These are phyloP conservation scores for Cenococcum geophilum DNA, from an alignment of 495 filamentous ascomycete species.

Conservation along the genomic window DNA sequence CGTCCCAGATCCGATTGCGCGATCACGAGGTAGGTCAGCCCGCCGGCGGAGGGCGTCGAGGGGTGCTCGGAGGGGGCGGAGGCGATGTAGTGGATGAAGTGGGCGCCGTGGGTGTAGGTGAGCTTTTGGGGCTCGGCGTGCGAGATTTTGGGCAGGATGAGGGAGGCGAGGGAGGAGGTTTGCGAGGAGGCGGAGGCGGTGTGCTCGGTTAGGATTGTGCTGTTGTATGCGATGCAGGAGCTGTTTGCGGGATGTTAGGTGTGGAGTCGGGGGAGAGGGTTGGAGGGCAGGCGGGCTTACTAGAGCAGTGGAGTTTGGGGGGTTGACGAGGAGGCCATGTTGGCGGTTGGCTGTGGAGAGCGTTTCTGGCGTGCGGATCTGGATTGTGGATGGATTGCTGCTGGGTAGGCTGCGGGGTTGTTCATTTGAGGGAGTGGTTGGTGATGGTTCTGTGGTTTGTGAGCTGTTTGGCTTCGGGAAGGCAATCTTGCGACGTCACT, in stretches of 20 bases:
- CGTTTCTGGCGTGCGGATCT: too few species aligned
- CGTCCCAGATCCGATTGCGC: constrained; percentile 70
- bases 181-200: constrained; percentile 69
- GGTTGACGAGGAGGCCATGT: constrained; percentile 77
- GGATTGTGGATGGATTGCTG: too few species aligned
- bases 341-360: neutral
- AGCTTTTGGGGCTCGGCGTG: constrained; percentile 78
- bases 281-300: constrained; percentile 47
- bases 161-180: constrained; percentile 76
- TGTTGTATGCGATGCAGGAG: constrained; percentile 83
- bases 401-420: too few species aligned
- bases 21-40: constrained; percentile 81
- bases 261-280: constrained; percentile 3
- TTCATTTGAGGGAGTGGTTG: neutral
- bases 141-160: constrained; percentile 91
- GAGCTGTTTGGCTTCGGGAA: neutral
- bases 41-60: constrained; percentile 54
- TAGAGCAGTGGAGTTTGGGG: constrained; percentile 68
- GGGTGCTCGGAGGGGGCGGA: constrained; percentile 64
- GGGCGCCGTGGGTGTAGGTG: constrained; percentile 82
- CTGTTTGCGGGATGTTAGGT: constrained; percentile 40
- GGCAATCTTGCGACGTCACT: neutral
- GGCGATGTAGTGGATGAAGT: constrained; percentile 95
- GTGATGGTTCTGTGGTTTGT: neutral
- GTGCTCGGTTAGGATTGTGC: constrained; percentile 88